Evolutionary conservation across 2,329 filamentous ascomycete genomes (phyloP), one percentile per base, ranked within the genome.

Genomic region (Colletotrichum acutatum): DNA sequence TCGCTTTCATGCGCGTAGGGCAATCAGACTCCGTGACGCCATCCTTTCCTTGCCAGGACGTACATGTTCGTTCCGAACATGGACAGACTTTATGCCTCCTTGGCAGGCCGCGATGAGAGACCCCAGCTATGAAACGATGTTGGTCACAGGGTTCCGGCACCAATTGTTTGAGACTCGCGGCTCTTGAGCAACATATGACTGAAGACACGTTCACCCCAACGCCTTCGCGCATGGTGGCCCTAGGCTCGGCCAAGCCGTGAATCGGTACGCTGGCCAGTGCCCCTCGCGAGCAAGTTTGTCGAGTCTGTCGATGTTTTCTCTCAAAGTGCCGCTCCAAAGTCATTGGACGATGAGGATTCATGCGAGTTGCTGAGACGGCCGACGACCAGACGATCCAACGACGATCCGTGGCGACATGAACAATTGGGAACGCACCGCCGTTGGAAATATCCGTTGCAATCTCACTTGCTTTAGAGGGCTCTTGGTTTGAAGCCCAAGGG

Each of bases 101-200:
- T 59, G 63, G 34, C 53, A 54, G 42, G 53, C 49, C 26, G 53
- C 46, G 53, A 62, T 71, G 66, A 69, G 42, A 63, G 24, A 58
- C 59, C 63, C 71, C 65, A 58, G 69, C 61, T 59, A 72, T 80
- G 80, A 81, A 81, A 81, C 80, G 68, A 72, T 65, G 68, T 60
- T 74, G 75, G 79, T 80, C 77, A 77, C 79, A 80, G 76, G 74
- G 76, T 76, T 77, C 78, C 76, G 75, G 78, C 78, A 78, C 75
- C 67, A 71, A 19, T 61, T 71, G 80, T 81, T 80, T 81, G 78
- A 80, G 77, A 75, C 75, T 77, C 76, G 75, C 76, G 77, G 78
- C 76, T 78, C 76, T 78, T 58, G 37, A 61, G 42, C 28, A 46
- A 34, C 42, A 12, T 19, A 49, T 16, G 28, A 37, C 14, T 12